Percentiles rank a stretch among this genome's conserved stretches.
Evolutionary conservation across 306 rosid species (phyloP).

Genomic region (Boehmeria nivea): DNA sequence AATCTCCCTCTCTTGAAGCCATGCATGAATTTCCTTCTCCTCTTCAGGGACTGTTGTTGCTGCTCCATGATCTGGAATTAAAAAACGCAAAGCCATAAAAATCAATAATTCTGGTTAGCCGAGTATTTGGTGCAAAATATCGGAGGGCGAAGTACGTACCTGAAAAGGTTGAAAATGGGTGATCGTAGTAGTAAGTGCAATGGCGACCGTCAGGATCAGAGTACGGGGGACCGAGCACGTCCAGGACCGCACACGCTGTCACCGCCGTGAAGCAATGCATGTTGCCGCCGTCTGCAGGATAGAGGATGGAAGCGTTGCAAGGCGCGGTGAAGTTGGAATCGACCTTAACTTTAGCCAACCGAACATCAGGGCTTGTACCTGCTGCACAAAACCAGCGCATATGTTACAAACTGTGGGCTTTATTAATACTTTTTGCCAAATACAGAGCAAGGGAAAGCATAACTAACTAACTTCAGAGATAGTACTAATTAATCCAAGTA

Average conservation of each 20-base stretch:
- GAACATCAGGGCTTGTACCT: conserved; percentile 28
- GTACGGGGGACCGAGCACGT: conserved; percentile 98
- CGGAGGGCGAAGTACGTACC: conserved; percentile 31
- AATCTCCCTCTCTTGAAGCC: conserved; percentile 83
- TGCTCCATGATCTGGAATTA: conserved; percentile 49
- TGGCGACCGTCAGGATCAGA: conserved; percentile 70
- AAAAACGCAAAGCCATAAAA: neutral
- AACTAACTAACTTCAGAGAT: neutral
- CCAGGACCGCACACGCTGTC: conserved; percentile 86
- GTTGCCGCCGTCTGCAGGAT: conserved; percentile 92
- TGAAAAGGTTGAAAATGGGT: conserved; percentile 49
- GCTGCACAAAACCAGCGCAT: conserved; percentile 32
- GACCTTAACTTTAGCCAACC: conserved; percentile 73
- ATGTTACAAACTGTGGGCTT: neutral
- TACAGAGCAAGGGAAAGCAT: neutral
- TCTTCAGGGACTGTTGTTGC: conserved; percentile 40
- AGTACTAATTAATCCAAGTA: too few relatives aligned
- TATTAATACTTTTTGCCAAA: neutral
- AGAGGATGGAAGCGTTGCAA: conserved; percentile 69
- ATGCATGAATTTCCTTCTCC: conserved; percentile 51
- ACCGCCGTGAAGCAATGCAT: conserved; percentile 92
- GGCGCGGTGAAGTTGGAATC: conserved; percentile 68
- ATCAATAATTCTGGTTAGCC: neutral
- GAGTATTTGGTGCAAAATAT: neutral
- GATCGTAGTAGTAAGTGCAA: conserved; percentile 67